phyloP scores from a whole-genome alignment of 345 rosid species.

The Eutrema yunnanense region DNA sequence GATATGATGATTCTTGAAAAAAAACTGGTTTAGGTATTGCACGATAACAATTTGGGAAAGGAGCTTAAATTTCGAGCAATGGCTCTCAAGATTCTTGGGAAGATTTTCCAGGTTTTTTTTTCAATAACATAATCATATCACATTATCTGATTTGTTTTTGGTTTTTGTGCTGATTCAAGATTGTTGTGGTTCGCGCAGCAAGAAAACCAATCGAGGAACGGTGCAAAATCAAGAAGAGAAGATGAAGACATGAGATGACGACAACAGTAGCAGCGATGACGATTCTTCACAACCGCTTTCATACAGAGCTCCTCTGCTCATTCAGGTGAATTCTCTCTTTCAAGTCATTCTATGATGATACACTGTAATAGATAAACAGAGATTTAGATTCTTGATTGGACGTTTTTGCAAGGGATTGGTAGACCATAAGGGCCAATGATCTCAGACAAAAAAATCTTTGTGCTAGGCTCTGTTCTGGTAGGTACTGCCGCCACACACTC shows the following conservation, averaged over 20 bases:
- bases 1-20: neutral
- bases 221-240: slow-evolving; percentile 47
- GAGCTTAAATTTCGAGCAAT: slow-evolving; percentile 67
- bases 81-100: slow-evolving; percentile 76
- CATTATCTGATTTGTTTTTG: neutral
- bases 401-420: slow-evolving; percentile 69
- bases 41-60: slow-evolving; percentile 51
- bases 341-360: neutral
- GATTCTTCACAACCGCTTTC: slow-evolving; percentile 59
- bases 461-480: too few species aligned
- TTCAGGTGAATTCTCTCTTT: slow-evolving; percentile 45
- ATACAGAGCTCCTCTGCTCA: slow-evolving; percentile 74
- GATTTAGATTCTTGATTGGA: neutral
- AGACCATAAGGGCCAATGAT: slow-evolving; percentile 18
- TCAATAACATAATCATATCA: neutral
- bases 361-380: neutral
- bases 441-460: too few species aligned
- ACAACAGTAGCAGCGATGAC: slow-evolving; percentile 65
- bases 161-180: slow-evolving; percentile 9
- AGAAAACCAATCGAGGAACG: slow-evolving; percentile 47
- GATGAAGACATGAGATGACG: slow-evolving; percentile 54
- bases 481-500: too few species aligned
- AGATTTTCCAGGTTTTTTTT: slow-evolving; percentile 63
- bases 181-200: slow-evolving; percentile 29
- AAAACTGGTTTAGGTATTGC: slow-evolving; percentile 45